Evolutionary conservation across 495 filamentous ascomycete species (phyloP).

Genomic region (Baudoinia panamericana): DNA sequence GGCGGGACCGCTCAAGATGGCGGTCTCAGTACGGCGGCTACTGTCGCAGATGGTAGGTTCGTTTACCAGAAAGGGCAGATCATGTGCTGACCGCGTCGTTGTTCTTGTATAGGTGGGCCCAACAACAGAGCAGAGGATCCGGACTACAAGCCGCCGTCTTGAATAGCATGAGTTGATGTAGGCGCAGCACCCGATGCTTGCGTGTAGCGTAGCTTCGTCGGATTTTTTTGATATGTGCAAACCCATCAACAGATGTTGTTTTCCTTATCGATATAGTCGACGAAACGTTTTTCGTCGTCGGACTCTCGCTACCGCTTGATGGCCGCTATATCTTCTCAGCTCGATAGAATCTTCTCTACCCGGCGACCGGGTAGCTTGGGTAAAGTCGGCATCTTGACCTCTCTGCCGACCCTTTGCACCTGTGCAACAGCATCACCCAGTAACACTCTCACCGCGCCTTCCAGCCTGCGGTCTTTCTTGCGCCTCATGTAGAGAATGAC

Average conservation of each 20-base stretch:
- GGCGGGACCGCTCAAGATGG: constrained; percentile 16
- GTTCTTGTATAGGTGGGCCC: too few species aligned
- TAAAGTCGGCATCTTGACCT: constrained; percentile 19
- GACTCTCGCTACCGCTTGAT: too few species aligned
- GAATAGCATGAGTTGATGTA: too few species aligned
- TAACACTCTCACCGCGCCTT: constrained; percentile 57
- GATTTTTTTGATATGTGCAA: too few species aligned
- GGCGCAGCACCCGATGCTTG: too few species aligned
- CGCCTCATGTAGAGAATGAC: constrained; percentile 68
- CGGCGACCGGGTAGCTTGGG: constrained; percentile 7
- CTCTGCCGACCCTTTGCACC: constrained; percentile 27
- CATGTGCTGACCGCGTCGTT: too few species aligned
- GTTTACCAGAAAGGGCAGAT: constrained; percentile 3
- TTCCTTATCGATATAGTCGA: too few species aligned
- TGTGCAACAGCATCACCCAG: constrained; percentile 38
- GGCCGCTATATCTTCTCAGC: too few species aligned
- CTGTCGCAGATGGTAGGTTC: constrained; percentile 6
- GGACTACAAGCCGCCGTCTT: constrained; percentile 1
- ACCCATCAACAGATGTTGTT: too few species aligned
- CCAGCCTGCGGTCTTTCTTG: constrained; percentile 61
- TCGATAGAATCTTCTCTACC: too few species aligned
- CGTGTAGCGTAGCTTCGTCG: too few species aligned
- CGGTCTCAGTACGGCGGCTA: constrained; percentile 13
- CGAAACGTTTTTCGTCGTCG: too few species aligned
- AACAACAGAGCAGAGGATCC: neutral